Evolutionary conservation across 1,139 yeast species (phyloP), one percentile per base, ranked within the genome.

Genomic region (Suhomyces guaymorum): DNA sequence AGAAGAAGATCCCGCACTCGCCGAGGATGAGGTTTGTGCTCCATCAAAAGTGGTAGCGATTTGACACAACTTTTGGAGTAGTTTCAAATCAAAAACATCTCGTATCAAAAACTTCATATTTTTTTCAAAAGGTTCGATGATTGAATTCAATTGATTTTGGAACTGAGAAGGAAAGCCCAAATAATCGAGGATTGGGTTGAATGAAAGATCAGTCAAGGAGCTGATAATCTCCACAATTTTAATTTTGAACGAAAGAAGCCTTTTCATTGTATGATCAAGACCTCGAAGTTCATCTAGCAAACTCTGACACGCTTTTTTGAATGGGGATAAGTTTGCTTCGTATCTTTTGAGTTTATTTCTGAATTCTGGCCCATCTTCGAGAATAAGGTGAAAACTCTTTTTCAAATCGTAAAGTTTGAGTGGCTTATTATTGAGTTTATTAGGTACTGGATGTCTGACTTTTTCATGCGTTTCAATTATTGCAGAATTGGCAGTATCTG

Each of bases 321-420:
- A 62, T 13, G 57, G 55, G 0, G 78, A 75, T 0, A 83, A 63
- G 31, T 66, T 63, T 15, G 66, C 63, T 53, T 85, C 94, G 49
- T 79, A 73, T 7, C 64, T 63, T 9, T 65, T 61, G 13, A 85
- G 57, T 0, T 78, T 62, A 21, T 75, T 78, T 32, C 94, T 63
- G 51, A 85, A 84, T 28, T 78, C 73, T 0, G 95, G 95, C 0
- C 94, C 94, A 51, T 85, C 95, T 39, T 80, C 84, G 51, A 66
- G 63, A 28, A 54, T 55, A 33, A 68, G 65, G 32, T 48, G 55
- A 42, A 68, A 69, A 5, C 48, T 44, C 7, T 38, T 30, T 17
- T 37, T 43, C 13, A 40, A 37, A 23, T 42, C 37, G 4, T 30
- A 26, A 10, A 42, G 30, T 15, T 34, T 38, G 16, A 42, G 30